Evolutionary conservation across 2,329 filamentous ascomycete genomes (phyloP), one percentile per base, ranked within the genome.

Genomic region (Daldinia eschscholtzii): DNA sequence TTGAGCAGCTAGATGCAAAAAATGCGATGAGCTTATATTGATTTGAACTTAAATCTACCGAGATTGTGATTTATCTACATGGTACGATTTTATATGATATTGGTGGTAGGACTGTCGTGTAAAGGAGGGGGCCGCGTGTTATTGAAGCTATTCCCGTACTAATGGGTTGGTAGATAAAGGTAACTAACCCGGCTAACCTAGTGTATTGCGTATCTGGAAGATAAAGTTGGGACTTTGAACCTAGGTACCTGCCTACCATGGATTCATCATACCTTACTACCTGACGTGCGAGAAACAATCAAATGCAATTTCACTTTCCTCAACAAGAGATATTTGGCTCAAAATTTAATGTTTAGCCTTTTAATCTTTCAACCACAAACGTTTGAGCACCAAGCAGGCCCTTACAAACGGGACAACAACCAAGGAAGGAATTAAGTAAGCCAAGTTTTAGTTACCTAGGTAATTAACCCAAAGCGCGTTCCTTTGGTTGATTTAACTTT

Each of bases 391-490:
- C 30, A 33, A 33, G 30, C 30, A 33, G 30, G 30, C 4, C 30
- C 30, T 33, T 33, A 23, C 20, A 23, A 23, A 23, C 20, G 20
- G 2, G 20, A 23, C 20, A 23, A 23, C 20, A 23, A 23, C 20
- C 20, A 13, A 37, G 35, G 35, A 12, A 20, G 9, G 20, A 48
- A 10, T 26, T 46, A 48, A 20, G 44, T 48, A 48, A 48, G 44
- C 44, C 7, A 13, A 26, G 9, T 13, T 52, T 52, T 30, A 33
- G 18, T 35, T 35, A 35, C 7, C 10, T 7, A n/a, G n/a, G n/a
- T n/a, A 35, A 35, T 10, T 18, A 33, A 18, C 23, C 46, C 28
- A 53, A 52, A n/a, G 30, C 48, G 48, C 48, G 48, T 53, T 53
- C 48, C 28, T 26, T 55, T 35, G n/a, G n/a, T 18, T 18, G 50